Evolutionary conservation across 306 rosid species (phyloP).

Genomic region (Cucumis hystrix): DNA sequence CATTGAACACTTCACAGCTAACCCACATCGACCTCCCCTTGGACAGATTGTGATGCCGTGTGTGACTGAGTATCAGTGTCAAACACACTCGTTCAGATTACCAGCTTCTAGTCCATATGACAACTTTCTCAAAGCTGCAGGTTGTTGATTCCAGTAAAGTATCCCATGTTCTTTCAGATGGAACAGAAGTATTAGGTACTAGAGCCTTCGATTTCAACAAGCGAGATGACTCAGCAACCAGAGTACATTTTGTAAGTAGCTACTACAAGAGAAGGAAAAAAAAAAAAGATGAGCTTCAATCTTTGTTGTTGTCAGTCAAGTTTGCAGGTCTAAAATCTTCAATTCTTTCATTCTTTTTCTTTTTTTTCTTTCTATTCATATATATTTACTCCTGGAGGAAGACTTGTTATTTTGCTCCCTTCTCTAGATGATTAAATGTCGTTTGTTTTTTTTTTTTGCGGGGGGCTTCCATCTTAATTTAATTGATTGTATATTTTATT

Average conservation of each 20-base stretch:
- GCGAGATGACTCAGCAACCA: neutral
- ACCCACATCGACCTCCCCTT: constrained; percentile 16
- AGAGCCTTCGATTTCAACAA: neutral
- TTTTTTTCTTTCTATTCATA: neutral
- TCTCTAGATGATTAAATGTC: neutral
- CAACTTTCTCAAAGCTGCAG: constrained; percentile 88
- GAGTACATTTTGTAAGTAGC: constrained; percentile 8
- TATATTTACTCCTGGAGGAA: neutral
- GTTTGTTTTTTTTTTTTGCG: neutral
- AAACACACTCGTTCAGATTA: constrained; percentile 37
- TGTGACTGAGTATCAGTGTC: constrained; percentile 34
- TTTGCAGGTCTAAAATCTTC: neutral
- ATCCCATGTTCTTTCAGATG: neutral
- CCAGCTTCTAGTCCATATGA: constrained; percentile 86
- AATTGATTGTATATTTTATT: neutral
- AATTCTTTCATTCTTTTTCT: neutral
- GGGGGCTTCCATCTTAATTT: neutral
- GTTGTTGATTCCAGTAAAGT: constrained; percentile 37
- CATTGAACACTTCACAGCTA: constrained; percentile 14
- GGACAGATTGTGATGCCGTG: constrained; percentile 20
- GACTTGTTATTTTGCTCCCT: neutral
- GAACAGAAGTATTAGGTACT: neutral
- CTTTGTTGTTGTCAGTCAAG: neutral
- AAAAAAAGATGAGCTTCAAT: neutral
- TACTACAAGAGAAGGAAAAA: neutral